phyloP scores from a whole-genome alignment of 2,329 filamentous ascomycete species.

The Cercospora sesami region DNA sequence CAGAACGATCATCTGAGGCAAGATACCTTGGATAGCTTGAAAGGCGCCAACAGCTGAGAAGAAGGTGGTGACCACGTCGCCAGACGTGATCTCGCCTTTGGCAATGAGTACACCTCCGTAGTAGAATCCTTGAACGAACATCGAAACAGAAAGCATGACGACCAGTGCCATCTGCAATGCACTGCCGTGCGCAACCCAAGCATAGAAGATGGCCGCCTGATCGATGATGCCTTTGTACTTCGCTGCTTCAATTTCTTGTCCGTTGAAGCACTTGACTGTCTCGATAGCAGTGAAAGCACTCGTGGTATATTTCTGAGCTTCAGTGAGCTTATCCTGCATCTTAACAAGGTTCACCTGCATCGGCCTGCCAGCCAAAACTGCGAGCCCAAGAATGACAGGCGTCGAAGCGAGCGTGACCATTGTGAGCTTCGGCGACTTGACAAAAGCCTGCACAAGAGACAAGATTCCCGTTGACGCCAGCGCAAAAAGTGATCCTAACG shows the following conservation, averaged over 20 bases:
- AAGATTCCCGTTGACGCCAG: slow-evolving; percentile 64
- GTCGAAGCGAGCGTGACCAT: slow-evolving; percentile 73
- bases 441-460: slow-evolving; percentile 71
- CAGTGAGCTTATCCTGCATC: slow-evolving; percentile 67
- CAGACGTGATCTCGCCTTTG: slow-evolving; percentile 58
- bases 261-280: slow-evolving; percentile 82
- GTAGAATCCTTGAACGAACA: slow-evolving; percentile 91
- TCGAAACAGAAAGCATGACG: slow-evolving; percentile 69
- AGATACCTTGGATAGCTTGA: slow-evolving; percentile 69
- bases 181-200: slow-evolving; percentile 66
- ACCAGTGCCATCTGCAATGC: slow-evolving; percentile 72
- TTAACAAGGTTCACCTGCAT: slow-evolving; percentile 66
- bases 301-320: slow-evolving; percentile 69
- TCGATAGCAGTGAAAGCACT: slow-evolving; percentile 74
- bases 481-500: slow-evolving; percentile 68
- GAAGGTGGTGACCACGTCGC: slow-evolving; percentile 77
- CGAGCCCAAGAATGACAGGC: slow-evolving; percentile 63
- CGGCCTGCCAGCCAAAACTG: slow-evolving; percentile 60
- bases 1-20: slow-evolving; percentile 75
- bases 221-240: slow-evolving; percentile 63
- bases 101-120: slow-evolving; percentile 73
- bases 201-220: slow-evolving; percentile 62
- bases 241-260: slow-evolving; percentile 66
- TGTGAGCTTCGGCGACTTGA: slow-evolving; percentile 80
- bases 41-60: slow-evolving; percentile 77